A percentile compares a stretch with the other conserved stretches of the same genome.
These are phyloP conservation scores for Candida coquimbonensis DNA, from an alignment of 805 yeast genomes.

Conservation along the genomic window DNA sequence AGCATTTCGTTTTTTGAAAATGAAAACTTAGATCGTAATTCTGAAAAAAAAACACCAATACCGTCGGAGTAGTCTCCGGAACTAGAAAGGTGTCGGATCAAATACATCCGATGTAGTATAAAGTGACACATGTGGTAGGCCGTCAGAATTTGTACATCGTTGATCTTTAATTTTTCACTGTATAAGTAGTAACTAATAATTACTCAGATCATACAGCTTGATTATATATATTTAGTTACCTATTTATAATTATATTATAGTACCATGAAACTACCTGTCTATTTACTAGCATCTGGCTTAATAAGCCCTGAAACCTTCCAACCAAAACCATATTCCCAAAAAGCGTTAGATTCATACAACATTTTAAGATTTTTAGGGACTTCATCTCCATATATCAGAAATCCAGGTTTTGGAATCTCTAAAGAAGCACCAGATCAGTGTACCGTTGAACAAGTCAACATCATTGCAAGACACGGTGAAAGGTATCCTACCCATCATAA, in stretches of 20 bases:
- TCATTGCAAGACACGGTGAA: conserved; percentile 52
- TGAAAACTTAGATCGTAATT: too few species aligned
- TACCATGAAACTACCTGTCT: too few species aligned
- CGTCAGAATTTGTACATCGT: background rate
- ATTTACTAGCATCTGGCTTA: too few species aligned
- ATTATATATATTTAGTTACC: too few species aligned
- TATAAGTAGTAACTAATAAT: too few species aligned
- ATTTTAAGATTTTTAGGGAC: conserved; percentile 42
- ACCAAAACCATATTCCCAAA: conserved; percentile 23
- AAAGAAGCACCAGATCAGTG: conserved; percentile 46
- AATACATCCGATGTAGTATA: background rate
- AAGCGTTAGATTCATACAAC: conserved; percentile 37
- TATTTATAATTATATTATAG: too few species aligned
- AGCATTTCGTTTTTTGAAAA: too few species aligned
- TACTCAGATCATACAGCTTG: too few species aligned
- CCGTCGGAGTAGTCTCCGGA: too few species aligned
- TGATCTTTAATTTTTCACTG: too few species aligned
- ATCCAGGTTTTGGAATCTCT: conserved; percentile 45
- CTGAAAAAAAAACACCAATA: too few species aligned
- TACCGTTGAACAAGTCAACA: conserved; percentile 45
- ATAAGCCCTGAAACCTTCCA: too few species aligned
- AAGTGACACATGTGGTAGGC: background rate
- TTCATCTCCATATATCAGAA: conserved; percentile 45
- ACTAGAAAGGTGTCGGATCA: background rate
- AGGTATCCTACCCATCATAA: conserved; percentile 35